Percentiles rank a stretch among this genome's conserved stretches.
These are phyloP conservation scores for Stentor coeruleus DNA, from an alignment of 73 alveolate genomes.

Conservation along the genomic window DNA sequence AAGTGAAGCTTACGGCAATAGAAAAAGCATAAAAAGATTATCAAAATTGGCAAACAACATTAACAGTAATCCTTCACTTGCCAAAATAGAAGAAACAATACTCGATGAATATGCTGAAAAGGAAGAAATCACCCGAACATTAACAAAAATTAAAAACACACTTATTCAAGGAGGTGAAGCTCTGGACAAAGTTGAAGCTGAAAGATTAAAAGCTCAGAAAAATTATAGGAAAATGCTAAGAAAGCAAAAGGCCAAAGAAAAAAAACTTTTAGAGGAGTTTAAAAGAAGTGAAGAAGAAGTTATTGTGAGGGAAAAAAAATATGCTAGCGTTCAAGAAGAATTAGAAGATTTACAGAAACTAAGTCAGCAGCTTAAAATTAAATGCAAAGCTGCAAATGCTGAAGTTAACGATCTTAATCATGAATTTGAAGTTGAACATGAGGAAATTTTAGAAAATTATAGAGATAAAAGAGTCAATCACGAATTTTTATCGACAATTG, in stretches of 20 bases:
- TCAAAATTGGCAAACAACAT: too few relatives aligned
- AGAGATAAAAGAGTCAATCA: constrained; percentile 35
- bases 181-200: constrained; percentile 50
- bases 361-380: constrained; percentile 9
- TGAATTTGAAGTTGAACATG: constrained; percentile 43
- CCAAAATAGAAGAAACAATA: constrained; percentile 13
- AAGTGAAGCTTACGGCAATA: too few relatives aligned
- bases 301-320: constrained; percentile 39
- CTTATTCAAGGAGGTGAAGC: constrained; percentile 67
- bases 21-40: not conserved
- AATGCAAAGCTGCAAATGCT: constrained; percentile 24
- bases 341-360: constrained; percentile 32
- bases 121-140: constrained; percentile 45
- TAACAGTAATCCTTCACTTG: constrained; percentile 37
- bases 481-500: constrained; percentile 26
- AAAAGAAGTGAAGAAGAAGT: constrained; percentile 51
- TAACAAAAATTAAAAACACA: constrained; percentile 58
- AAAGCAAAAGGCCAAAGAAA: constrained; percentile 55
- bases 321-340: constrained; percentile 39
- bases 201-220: constrained; percentile 57
- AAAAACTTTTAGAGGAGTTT: constrained; percentile 55
- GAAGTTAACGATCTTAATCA: constrained; percentile 40
- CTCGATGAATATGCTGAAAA: constrained; percentile 31
- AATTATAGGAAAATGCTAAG: constrained; percentile 48
- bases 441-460: constrained; percentile 42